A percentile compares a stretch with the other conserved stretches of the same genome.
These are phyloP conservation scores for Cytospora paraplurivora DNA, from an alignment of 2,329 filamentous ascomycete species.

Conservation along the genomic window DNA sequence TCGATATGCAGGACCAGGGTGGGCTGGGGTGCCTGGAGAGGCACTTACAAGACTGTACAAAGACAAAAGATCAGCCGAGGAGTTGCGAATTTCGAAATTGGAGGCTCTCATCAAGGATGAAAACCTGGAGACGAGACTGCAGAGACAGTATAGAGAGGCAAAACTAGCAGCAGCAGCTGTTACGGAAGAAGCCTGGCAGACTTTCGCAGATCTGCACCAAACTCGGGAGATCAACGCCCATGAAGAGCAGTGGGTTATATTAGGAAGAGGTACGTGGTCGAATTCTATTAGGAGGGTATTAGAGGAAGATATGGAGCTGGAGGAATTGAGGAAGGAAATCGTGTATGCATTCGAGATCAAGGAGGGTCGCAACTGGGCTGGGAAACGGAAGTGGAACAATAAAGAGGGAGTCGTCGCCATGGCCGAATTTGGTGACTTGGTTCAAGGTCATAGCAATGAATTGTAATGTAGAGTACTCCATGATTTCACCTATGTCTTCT, in stretches of 20 bases:
- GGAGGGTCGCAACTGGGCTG: not conserved
- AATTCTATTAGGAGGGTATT: not conserved
- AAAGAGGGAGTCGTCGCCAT: not conserved
- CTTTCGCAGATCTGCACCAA: not conserved
- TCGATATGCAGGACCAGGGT: not conserved
- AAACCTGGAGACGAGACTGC: not conserved
- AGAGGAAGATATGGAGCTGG: not conserved
- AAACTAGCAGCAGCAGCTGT: not conserved
- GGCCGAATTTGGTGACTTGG: not conserved
- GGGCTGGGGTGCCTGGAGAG: not conserved
- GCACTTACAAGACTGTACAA: not conserved
- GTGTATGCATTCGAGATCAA: not conserved
- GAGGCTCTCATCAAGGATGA: not conserved
- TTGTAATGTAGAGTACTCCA: not conserved
- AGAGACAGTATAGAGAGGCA: not conserved
- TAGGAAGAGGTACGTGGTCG: not conserved
- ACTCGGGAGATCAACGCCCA: not conserved
- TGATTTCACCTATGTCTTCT: too few species aligned
- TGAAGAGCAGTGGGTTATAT: not conserved
- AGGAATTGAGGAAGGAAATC: not conserved
- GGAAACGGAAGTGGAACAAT: not conserved
- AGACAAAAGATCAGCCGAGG: not conserved
- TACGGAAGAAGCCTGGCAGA: not conserved
- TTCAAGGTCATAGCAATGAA: not conserved
- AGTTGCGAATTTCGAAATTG: not conserved